These are phyloP conservation scores for Arthroderma sp. DNA, from an alignment of 2,329 filamentous ascomycete genomes.

Conservation along the genomic window DNA sequence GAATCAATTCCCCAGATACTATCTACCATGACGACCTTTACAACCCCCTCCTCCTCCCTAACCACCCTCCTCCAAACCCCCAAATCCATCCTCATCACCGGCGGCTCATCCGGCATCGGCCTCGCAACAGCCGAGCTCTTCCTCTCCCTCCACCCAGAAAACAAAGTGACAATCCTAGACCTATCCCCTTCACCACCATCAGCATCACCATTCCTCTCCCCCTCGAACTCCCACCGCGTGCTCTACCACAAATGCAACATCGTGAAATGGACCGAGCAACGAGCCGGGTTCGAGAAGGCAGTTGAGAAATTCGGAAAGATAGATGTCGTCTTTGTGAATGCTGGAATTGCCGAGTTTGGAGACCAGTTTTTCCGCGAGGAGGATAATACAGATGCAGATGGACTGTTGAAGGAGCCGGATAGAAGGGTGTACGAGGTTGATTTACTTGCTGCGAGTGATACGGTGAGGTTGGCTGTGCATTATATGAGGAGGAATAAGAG, in stretches of 20 bases:
- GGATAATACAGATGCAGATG: slow-evolving; percentile 24
- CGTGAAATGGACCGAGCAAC: slow-evolving; percentile 33
- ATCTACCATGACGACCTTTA: slow-evolving; percentile 8
- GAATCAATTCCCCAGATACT: no score
- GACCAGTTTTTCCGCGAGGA: slow-evolving; percentile 39
- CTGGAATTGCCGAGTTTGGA: slow-evolving; percentile 35
- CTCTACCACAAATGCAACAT: slow-evolving; percentile 32
- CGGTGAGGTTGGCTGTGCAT: slow-evolving; percentile 36
- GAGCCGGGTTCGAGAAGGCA: slow-evolving; percentile 31
- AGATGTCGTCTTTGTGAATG: slow-evolving; percentile 37
- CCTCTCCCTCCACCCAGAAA: slow-evolving; percentile 23
- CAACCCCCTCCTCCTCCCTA: slow-evolving; percentile 18
- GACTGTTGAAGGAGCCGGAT: slow-evolving; percentile 34
- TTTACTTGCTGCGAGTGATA: slow-evolving; percentile 34
- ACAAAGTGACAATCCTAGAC: slow-evolving; percentile 32
- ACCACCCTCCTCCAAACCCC: slow-evolving; percentile 12
- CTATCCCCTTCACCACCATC: slow-evolving; percentile 21
- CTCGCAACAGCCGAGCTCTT: slow-evolving; percentile 28
- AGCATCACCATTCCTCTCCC: slow-evolving; percentile 18
- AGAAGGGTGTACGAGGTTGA: slow-evolving; percentile 33
- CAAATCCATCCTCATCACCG: slow-evolving; percentile 24
- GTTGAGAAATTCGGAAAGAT: slow-evolving; percentile 31
- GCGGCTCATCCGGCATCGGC: slow-evolving; percentile 29
- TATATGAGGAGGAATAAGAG: slow-evolving; percentile 29
- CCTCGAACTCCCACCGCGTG: slow-evolving; percentile 9